Percentiles rank a stretch among this genome's conserved stretches.
Conservation (phyloP, 192 early-diverging fungal genomes). For the Funneliformis mosseae region DNA sequence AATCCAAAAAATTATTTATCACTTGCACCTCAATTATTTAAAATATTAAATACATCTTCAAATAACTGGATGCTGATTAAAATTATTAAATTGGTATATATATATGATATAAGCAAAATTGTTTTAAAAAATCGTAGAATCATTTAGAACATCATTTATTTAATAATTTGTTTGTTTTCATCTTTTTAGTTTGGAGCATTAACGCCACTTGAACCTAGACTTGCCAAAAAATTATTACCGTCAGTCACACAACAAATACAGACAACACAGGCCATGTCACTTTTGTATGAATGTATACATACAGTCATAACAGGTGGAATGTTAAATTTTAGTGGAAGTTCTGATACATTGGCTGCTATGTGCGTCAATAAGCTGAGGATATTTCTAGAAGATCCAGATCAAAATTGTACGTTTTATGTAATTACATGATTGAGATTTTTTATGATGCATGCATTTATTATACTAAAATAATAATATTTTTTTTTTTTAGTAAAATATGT, state of each 20-base stretch:
- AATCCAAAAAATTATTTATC: constrained; percentile 94
- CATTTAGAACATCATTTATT: background rate
- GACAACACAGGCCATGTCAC: constrained; percentile 90
- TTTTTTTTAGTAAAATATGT: constrained; percentile 79
- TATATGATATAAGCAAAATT: background rate
- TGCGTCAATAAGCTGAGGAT: constrained; percentile 80
- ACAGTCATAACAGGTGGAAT: constrained; percentile 91
- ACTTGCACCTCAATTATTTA: constrained; percentile 93
- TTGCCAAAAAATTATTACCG: constrained; percentile 85
- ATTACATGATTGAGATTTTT: background rate
- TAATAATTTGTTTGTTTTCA: background rate
- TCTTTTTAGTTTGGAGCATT: constrained; percentile 81
- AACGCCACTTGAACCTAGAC: constrained; percentile 89
- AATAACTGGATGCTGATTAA: constrained; percentile 99
- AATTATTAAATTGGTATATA: constrained; percentile 89
- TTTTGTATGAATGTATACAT: constrained; percentile 97
- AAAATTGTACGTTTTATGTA: constrained; percentile 71
- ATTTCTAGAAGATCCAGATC: constrained; percentile 87
- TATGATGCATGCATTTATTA: background rate
- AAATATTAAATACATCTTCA: constrained; percentile 80
- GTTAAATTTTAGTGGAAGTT: constrained; percentile 63
- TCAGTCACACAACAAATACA: constrained; percentile 85
- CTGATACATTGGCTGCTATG: constrained; percentile 70
- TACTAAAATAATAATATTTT: background rate
- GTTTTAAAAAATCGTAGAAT: constrained; percentile 33